Evolutionary conservation across 2,329 filamentous ascomycete genomes (phyloP), one percentile per base, ranked within the genome.

Genomic region (Pestalotiopsis sp.): DNA sequence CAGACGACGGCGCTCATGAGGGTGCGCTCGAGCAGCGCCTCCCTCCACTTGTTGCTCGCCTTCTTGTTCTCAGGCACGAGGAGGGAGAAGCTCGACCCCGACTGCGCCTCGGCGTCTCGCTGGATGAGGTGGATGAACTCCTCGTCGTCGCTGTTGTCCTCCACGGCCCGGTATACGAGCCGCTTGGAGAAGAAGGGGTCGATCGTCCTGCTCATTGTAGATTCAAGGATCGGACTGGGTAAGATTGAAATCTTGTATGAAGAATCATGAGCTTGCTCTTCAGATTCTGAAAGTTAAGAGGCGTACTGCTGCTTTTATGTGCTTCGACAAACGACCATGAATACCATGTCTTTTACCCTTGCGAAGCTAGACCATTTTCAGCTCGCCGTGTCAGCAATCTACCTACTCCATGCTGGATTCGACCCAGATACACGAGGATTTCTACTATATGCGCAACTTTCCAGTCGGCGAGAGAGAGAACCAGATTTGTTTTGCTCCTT

Each of bases 1-100:
- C 81, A 83, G 65, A 83, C 75, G 41, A 83, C 73, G 20, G 76
- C 79, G 27, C 76, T 77, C 9, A 84, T 73, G 9, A 83, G 72
- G 20, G 69, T 73, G 7, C 76, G 72, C 14, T 79, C 73, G 5
- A 73, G 40, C 11, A 77, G 66, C 13, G 75, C 70, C 12, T 78
- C 72, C 62, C 77, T 75, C 70, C 74, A 77, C 9, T 71, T 69
- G 56, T 76, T 73, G 65, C 75, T 76, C 36, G 69, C 69, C 58
- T 73, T 76, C 59, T 74, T 72, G 61, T 73, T 76, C 65, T 74
- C 69, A 4, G 80, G 80, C n/a, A 73, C 71, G 52, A 79, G 70
- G 4, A 80, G 70, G 13, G 72, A 68, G 36, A 74, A 78, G 69
- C 70, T 75, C 1, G 75, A 66, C 49, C 74, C 75, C 2, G 76